These are phyloP conservation scores for Fusarium zealandicum DNA, from an alignment of 2,329 filamentous ascomycete genomes.

Conservation along the genomic window DNA sequence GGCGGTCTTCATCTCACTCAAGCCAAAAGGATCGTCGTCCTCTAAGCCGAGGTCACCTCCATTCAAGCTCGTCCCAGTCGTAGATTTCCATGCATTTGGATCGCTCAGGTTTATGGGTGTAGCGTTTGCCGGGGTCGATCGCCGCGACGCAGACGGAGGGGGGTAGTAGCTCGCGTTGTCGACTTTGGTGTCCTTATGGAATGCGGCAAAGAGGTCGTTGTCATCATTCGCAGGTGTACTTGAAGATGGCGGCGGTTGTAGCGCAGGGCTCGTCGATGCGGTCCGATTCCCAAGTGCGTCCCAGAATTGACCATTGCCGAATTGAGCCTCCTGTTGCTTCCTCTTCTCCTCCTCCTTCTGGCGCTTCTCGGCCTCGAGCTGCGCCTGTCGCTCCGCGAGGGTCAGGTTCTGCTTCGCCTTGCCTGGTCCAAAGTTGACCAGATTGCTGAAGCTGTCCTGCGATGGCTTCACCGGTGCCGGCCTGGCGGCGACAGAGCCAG, in stretches of 20 bases:
- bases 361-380: constrained; percentile 69
- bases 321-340: constrained; percentile 76
- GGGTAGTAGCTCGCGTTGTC: constrained; percentile 72
- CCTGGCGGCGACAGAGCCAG: constrained; percentile 53
- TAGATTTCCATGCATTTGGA: constrained; percentile 59
- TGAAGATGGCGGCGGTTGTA: constrained; percentile 30
- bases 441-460: constrained; percentile 79
- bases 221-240: constrained; percentile 52
- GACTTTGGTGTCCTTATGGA: constrained; percentile 70
- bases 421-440: constrained; percentile 66
- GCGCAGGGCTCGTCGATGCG: constrained; percentile 49
- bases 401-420: constrained; percentile 74
- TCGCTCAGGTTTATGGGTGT: constrained; percentile 59
- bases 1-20: constrained; percentile 66
- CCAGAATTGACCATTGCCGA: constrained; percentile 79
- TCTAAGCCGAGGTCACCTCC: constrained; percentile 60
- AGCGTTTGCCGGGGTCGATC: constrained; percentile 54
- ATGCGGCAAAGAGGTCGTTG: constrained; percentile 72
- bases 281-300: constrained; percentile 70
- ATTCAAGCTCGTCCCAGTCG: constrained; percentile 39
- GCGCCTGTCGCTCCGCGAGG: constrained; percentile 78
- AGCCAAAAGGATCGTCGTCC: constrained; percentile 89
- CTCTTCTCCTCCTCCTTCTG: constrained; percentile 77
- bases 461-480: constrained; percentile 58
- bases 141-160: constrained; percentile 53